Conservation (phyloP, 495 filamentous ascomycete species). For the Penicillium mononematosum region DNA sequence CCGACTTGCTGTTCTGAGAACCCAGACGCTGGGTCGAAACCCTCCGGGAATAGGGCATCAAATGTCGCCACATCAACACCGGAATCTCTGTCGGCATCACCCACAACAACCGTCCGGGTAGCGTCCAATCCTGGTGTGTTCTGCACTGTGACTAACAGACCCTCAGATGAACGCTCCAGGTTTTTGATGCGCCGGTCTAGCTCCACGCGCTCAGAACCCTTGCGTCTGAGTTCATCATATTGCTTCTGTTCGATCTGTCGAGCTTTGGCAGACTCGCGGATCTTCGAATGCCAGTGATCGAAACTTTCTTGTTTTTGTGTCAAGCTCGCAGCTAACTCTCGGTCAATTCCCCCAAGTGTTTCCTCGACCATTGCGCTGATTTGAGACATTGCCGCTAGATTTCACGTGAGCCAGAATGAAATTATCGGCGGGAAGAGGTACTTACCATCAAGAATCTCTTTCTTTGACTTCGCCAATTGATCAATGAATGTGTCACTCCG, state of each 20-base stretch:
- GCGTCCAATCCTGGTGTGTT: conserved; percentile 33
- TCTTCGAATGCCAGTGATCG: conserved; percentile 69
- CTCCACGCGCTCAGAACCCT: conserved; percentile 56
- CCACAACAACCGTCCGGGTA: conserved; percentile 35
- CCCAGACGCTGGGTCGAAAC: conserved; percentile 36
- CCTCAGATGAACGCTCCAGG: conserved; percentile 53
- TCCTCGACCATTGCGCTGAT: conserved; percentile 45
- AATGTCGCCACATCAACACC: conserved; percentile 44
- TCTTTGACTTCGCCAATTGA: conserved; percentile 56
- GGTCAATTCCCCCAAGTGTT: conserved; percentile 63
- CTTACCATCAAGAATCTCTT: conserved; percentile 48
- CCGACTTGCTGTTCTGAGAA: conserved; percentile 40
- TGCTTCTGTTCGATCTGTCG: conserved; percentile 71
- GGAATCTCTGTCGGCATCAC: conserved; percentile 55
- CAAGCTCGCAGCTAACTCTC: conserved; percentile 71
- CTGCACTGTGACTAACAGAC: conserved; percentile 42
- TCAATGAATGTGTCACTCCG: conserved; percentile 56
- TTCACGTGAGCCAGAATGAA: conserved; percentile 25
- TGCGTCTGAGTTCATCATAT: conserved; percentile 63
- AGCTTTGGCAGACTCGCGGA: conserved; percentile 75
- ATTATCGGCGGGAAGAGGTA: neutral
- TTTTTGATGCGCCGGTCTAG: conserved; percentile 62
- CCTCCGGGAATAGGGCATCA: conserved; percentile 36
- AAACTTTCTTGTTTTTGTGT: conserved; percentile 78
- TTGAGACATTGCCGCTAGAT: conserved; percentile 63